Conservation (phyloP, 805 yeast genomes). For the Ogataea wickerhamii region DNA sequence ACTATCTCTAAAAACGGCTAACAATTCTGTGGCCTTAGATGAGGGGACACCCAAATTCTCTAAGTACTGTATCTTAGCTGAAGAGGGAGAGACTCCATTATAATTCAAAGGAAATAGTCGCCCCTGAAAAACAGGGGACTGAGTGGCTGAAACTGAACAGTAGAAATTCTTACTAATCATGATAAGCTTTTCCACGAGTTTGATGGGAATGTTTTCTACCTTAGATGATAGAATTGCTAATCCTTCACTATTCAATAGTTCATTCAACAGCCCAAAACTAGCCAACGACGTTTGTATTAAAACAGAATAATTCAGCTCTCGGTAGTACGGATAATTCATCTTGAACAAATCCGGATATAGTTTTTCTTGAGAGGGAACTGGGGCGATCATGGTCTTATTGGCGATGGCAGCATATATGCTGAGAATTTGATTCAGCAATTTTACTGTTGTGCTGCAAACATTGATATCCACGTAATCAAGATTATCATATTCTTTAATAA, state of each 20-base stretch:
- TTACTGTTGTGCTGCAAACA: slow-evolving; percentile 22
- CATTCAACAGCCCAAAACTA: slow-evolving; percentile 37
- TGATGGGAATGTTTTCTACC: slow-evolving; percentile 31
- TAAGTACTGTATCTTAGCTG: slow-evolving; percentile 33
- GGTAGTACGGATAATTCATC: slow-evolving; percentile 22
- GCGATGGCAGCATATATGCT: slow-evolving; percentile 45
- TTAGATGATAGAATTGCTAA: slow-evolving; percentile 17
- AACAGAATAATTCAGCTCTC: slow-evolving; percentile 26
- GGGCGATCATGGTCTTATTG: slow-evolving; percentile 31
- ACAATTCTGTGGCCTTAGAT: slow-evolving; percentile 29
- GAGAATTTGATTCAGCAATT: slow-evolving; percentile 30
- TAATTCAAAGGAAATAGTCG: slow-evolving; percentile 35
- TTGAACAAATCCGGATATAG: slow-evolving; percentile 37
- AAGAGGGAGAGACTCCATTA: slow-evolving; percentile 41
- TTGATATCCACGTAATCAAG: slow-evolving; percentile 26
- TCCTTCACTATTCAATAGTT: slow-evolving; percentile 30
- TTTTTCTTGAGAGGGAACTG: slow-evolving; percentile 34
- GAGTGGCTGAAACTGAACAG: slow-evolving; percentile 35
- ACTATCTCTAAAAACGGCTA: slow-evolving; percentile 22
- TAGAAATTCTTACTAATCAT: slow-evolving; percentile 42
- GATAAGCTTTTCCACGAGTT: slow-evolving; percentile 44
- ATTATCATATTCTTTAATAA: slow-evolving; percentile 15
- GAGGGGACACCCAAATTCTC: slow-evolving; percentile 29
- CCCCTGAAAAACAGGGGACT: slow-evolving; percentile 33
- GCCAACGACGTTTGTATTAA: slow-evolving; percentile 39